A percentile compares a stretch with the other conserved stretches of the same genome.
Evolutionary conservation across 2,329 filamentous ascomycete genomes (phyloP).

Genomic region (Cryphonectria carpinicola): DNA sequence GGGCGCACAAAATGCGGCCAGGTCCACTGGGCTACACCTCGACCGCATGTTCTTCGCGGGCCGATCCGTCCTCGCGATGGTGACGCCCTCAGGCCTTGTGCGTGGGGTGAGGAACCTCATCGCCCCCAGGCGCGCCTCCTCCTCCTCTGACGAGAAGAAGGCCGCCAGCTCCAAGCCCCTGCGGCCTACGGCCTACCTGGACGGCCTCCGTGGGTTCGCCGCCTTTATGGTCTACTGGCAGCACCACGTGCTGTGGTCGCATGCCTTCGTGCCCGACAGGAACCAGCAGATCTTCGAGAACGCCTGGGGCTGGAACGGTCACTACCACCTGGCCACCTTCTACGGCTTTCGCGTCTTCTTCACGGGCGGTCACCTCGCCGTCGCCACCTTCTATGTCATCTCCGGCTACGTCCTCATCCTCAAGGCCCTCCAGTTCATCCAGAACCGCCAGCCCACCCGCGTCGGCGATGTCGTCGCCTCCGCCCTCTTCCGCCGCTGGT

Average conservation of each 20-base stretch:
- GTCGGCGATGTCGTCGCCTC: conserved; percentile 17
- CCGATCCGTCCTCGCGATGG: conserved; percentile 16
- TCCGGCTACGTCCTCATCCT: conserved; percentile 22
- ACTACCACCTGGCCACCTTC: conserved; percentile 17
- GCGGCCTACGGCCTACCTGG: conserved; percentile 17
- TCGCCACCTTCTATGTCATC: conserved; percentile 22
- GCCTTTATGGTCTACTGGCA: conserved; percentile 22
- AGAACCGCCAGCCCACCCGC: conserved; percentile 8
- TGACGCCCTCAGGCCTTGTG: conserved; percentile 6
- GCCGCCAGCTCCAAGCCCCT: conserved; percentile 16
- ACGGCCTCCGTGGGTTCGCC: conserved; percentile 20
- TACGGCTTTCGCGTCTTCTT: conserved; percentile 18
- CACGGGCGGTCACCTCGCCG: conserved; percentile 20
- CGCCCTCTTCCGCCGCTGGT: conserved; percentile 20
- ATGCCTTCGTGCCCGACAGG: conserved; percentile 2
- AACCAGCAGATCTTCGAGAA: conserved; percentile 9
- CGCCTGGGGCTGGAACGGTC: conserved; percentile 10
- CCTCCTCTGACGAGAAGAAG: conserved; percentile 23
- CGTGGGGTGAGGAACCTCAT: conserved; percentile 4
- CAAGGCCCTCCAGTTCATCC: conserved; percentile 11
- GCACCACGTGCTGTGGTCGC: conserved; percentile 17
- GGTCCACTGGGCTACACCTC: neutral
- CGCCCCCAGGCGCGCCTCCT: conserved; percentile 21
- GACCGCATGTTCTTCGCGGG: conserved; percentile 8
- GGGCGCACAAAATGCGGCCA: conserved; percentile 10